Conservation (phyloP, 2,329 filamentous ascomycete genomes). For the Paracamarosporium sp. region DNA sequence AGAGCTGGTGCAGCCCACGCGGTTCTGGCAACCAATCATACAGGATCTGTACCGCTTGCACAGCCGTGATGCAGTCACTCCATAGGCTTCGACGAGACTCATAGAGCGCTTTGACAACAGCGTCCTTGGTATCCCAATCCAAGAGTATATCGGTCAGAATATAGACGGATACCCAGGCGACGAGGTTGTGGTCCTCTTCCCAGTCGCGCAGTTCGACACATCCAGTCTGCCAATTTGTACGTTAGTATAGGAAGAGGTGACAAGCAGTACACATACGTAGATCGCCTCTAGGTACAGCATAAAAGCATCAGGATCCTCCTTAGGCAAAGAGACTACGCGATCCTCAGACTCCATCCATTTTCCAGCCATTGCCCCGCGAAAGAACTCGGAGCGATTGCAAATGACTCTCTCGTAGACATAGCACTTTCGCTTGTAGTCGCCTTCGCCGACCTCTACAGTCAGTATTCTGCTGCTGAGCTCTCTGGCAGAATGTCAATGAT, state of each 20-base stretch:
- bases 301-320: slow-evolving; percentile 16
- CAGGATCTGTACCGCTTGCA: not conserved
- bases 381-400: slow-evolving; percentile 18
- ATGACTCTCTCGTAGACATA: slow-evolving; percentile 17
- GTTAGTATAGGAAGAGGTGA: not conserved
- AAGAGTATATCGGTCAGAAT: slow-evolving; percentile 8
- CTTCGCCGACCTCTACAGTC: slow-evolving; percentile 11
- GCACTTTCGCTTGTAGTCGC: slow-evolving; percentile 2
- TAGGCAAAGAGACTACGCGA: slow-evolving; percentile 8
- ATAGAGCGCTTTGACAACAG: not conserved
- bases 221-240: no score
- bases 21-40: not conserved
- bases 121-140: slow-evolving; percentile 7
- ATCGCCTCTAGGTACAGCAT: slow-evolving; percentile 14
- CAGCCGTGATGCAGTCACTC: not conserved
- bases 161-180: not conserved
- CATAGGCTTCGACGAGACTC: not conserved
- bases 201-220: not conserved
- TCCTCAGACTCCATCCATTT: slow-evolving; percentile 17
- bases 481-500: not conserved
- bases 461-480: slow-evolving; percentile 1
- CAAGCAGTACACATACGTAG: not conserved
- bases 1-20: not conserved
- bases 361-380: slow-evolving; percentile 20
- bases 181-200: not conserved